These are phyloP conservation scores for Fusarium sterilihyphosum DNA, from an alignment of 2,329 filamentous ascomycete species.

Conservation along the genomic window DNA sequence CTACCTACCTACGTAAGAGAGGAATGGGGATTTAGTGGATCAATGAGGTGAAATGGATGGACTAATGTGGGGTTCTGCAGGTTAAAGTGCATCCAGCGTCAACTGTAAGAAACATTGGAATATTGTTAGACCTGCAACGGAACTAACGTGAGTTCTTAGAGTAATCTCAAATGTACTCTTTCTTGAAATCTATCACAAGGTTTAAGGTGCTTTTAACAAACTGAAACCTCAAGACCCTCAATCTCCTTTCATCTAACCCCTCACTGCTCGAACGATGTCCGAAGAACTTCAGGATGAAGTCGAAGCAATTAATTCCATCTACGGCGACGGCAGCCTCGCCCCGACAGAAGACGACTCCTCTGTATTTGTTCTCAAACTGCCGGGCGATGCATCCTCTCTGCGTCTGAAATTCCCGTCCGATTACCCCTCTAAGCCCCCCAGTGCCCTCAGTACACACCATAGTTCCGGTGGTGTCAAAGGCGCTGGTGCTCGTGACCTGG, in stretches of 20 bases:
- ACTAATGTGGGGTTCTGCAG: constrained; percentile 33
- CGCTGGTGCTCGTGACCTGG: constrained; percentile 76
- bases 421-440: constrained; percentile 81
- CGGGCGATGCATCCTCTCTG: constrained; percentile 67
- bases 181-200: neutral
- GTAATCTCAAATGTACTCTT: neutral
- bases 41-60: constrained; percentile 10
- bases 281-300: constrained; percentile 77
- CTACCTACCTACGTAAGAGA: neutral
- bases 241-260: neutral
- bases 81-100: constrained; percentile 13
- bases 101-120: constrained; percentile 1
- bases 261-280: constrained; percentile 54
- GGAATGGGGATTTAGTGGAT: constrained; percentile 12
- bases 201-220: neutral
- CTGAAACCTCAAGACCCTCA: neutral
- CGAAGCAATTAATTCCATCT: constrained; percentile 86
- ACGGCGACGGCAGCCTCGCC: constrained; percentile 72
- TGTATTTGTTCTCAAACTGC: constrained; percentile 73
- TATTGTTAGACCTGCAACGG: constrained; percentile 1
- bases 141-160: neutral
- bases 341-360: constrained; percentile 47
- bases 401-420: constrained; percentile 73
- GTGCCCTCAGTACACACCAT: constrained; percentile 81
- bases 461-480: constrained; percentile 79